Percentiles rank a stretch among this genome's conserved stretches.
These are phyloP conservation scores for Sporothrix humicola DNA, from an alignment of 2,329 filamentous ascomycete genomes.

Conservation along the genomic window DNA sequence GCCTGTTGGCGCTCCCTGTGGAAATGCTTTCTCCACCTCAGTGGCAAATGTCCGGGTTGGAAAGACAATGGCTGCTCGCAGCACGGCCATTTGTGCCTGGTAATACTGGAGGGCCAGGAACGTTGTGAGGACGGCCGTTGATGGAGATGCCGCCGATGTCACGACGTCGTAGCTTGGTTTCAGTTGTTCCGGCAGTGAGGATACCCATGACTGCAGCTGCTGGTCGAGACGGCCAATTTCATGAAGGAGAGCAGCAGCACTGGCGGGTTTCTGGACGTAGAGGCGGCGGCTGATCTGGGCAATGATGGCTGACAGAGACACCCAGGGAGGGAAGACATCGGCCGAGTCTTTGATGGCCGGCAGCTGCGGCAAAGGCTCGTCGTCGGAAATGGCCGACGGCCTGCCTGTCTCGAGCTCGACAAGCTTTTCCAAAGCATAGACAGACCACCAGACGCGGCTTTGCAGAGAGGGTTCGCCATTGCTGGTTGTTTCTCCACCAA, in stretches of 20 bases:
- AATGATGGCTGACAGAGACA: background rate
- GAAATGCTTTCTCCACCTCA: background rate
- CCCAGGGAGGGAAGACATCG: background rate
- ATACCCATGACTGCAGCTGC: background rate
- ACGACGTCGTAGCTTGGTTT: background rate
- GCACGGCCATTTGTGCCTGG: background rate
- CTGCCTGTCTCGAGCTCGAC: background rate
- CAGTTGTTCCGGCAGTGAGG: background rate
- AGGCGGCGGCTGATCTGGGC: background rate
- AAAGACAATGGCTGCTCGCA: constrained; percentile 10
- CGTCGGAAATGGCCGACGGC: background rate
- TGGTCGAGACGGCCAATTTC: background rate
- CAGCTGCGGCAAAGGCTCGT: background rate
- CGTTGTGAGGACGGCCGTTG: background rate
- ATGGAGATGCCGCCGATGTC: background rate
- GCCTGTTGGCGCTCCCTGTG: background rate
- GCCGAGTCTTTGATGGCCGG: background rate
- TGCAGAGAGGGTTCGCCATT: background rate
- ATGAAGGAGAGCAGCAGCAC: background rate
- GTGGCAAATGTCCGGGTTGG: background rate
- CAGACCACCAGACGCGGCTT: constrained; percentile 17
- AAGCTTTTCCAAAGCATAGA: background rate
- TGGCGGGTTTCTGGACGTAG: constrained; percentile 3
- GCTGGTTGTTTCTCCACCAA: background rate
- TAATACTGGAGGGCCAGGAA: background rate